Percentiles rank a stretch among this genome's conserved stretches.
Conservation (phyloP, 441 rosid genomes). For the Populus hybrid region DNA sequence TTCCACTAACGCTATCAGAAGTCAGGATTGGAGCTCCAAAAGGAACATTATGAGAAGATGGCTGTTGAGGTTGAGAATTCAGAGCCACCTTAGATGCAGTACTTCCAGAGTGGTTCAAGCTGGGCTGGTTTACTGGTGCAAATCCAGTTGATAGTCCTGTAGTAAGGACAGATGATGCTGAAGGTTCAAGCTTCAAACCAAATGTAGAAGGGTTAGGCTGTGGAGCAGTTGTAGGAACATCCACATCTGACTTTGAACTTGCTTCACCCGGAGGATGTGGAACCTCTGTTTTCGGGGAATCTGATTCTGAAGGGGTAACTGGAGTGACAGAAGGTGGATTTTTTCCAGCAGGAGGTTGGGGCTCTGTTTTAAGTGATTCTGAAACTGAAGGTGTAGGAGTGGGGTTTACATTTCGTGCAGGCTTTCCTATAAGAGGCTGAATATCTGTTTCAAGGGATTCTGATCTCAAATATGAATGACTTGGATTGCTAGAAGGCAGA, state of each 20-base stretch:
- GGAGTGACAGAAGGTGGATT: background rate
- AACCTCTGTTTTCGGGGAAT: background rate
- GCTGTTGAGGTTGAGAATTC: conserved; percentile 46
- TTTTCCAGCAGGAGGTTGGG: conserved; percentile 23
- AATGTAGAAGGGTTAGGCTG: conserved; percentile 13
- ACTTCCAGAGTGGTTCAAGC: conserved; percentile 27
- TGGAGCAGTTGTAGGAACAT: background rate
- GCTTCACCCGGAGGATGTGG: background rate
- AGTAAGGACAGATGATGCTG: conserved; percentile 34
- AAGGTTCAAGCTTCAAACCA: conserved; percentile 43
- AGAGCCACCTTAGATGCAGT: conserved; percentile 35
- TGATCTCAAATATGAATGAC: background rate
- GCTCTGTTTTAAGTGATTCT: conserved; percentile 29
- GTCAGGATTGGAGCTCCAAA: conserved; percentile 33
- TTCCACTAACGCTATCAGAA: conserved; percentile 38
- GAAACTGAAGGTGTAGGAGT: conserved; percentile 25
- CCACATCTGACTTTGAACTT: background rate
- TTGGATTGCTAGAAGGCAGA: background rate
- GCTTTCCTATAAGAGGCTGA: conserved; percentile 3
- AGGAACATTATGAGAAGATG: conserved; percentile 24
- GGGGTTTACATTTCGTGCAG: background rate
- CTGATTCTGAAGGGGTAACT: background rate
- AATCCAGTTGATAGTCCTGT: conserved; percentile 34
- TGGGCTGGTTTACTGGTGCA: conserved; percentile 36
- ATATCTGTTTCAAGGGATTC: conserved; percentile 15